phyloP scores from a whole-genome alignment of 2,329 filamentous ascomycete species.

The Calonectria naviculata region DNA sequence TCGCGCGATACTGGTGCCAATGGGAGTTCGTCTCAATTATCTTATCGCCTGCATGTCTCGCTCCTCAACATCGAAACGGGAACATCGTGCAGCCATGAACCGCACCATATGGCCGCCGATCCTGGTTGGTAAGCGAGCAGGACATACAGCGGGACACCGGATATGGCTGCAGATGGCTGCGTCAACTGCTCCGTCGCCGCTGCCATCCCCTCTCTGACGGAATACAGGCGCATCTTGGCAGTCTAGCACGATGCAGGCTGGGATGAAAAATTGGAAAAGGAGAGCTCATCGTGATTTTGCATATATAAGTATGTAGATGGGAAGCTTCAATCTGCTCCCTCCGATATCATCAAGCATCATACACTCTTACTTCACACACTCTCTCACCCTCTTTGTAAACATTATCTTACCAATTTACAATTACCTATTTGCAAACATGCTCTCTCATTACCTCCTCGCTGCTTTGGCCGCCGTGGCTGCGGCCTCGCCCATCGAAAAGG shows the following conservation, averaged over 20 bases:
- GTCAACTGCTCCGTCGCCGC: neutral
- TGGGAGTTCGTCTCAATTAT: neutral
- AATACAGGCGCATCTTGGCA: neutral
- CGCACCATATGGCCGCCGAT: constrained; percentile 6
- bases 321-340: neutral
- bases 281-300: neutral
- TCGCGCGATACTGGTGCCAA: neutral
- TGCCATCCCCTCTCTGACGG: neutral
- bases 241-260: neutral
- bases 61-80: neutral
- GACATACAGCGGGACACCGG: constrained; percentile 4
- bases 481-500: constrained; percentile 1
- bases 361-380: neutral
- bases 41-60: constrained; percentile 8
- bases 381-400: neutral
- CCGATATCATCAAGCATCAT: neutral
- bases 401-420: neutral
- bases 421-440: neutral
- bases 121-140: constrained; percentile 6
- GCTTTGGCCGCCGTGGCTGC: neutral
- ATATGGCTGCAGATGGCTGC: constrained; percentile 11
- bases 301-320: neutral
- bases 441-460: neutral
- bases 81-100: constrained; percentile 6
- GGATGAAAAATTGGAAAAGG: neutral